These are phyloP conservation scores for Berkeleyomyces rouxiae DNA, from an alignment of 2,329 filamentous ascomycete genomes.

Conservation along the genomic window DNA sequence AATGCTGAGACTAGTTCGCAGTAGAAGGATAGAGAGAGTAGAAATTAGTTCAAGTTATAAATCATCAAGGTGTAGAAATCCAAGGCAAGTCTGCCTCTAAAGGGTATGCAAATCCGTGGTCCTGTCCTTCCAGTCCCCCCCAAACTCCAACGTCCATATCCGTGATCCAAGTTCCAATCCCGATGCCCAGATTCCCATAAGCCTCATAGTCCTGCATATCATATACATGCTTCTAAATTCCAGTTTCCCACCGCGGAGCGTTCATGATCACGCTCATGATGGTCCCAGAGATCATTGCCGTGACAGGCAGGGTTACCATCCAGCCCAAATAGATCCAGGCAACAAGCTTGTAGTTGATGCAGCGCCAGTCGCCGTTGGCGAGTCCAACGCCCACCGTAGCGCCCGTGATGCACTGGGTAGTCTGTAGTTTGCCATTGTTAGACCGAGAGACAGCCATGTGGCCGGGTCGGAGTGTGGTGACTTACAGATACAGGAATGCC, in stretches of 20 bases:
- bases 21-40: neutral
- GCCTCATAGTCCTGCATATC: neutral
- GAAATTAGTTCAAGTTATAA: neutral
- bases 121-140: neutral
- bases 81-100: neutral
- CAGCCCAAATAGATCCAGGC: constrained; percentile 32
- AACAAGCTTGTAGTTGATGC: constrained; percentile 32
- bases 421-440: constrained; percentile 16
- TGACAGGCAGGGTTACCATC: constrained; percentile 34
- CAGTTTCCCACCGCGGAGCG: constrained; percentile 25
- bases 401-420: constrained; percentile 36
- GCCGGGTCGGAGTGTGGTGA: neutral
- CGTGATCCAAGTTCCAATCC: neutral
- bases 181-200: neutral
- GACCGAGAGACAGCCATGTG: neutral
- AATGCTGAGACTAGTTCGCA: neutral
- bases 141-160: neutral
- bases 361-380: constrained; percentile 31
- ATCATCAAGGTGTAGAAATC: neutral
- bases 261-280: constrained; percentile 39
- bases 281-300: constrained; percentile 32
- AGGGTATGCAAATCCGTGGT: neutral
- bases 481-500: constrained; percentile 29
- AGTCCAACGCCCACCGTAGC: constrained; percentile 36
- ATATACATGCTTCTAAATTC: neutral